A percentile compares a stretch with the other conserved stretches of the same genome.
phyloP scores from a whole-genome alignment of 768 basidiomycete genomes.

The Erythrobasidium yunnanense region DNA sequence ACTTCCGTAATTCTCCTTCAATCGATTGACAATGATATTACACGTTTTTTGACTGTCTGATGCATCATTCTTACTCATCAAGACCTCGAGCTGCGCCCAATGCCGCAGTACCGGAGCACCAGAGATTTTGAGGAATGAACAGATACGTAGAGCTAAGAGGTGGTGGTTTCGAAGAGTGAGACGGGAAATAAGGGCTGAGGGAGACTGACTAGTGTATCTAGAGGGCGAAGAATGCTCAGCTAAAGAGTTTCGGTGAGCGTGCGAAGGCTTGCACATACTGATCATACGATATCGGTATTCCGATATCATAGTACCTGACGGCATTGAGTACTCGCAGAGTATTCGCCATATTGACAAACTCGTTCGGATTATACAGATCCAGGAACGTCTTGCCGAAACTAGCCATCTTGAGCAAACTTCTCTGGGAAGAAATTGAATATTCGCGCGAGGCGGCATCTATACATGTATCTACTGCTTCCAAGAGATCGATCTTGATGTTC shows the following conservation, averaged over 20 bases:
- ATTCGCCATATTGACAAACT: constrained; percentile 86
- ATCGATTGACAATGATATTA: constrained; percentile 74
- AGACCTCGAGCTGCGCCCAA: constrained; percentile 90
- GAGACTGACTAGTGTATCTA: constrained; percentile 73
- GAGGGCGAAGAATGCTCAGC: constrained; percentile 8
- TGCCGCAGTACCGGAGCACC: constrained; percentile 81
- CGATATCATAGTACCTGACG: constrained; percentile 79
- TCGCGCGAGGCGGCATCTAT: constrained; percentile 88
- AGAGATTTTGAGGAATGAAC: constrained; percentile 67
- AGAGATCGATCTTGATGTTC: constrained; percentile 72
- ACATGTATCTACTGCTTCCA: constrained; percentile 75
- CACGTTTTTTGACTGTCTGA: constrained; percentile 69
- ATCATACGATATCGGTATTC: constrained; percentile 79
- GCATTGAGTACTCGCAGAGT: constrained; percentile 88
- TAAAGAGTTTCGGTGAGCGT: not conserved
- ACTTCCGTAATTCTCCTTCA: constrained; percentile 56
- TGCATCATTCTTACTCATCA: constrained; percentile 50
- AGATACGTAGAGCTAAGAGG: constrained; percentile 80
- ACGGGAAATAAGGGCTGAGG: constrained; percentile 66
- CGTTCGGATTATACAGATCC: constrained; percentile 80
- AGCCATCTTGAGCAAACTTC: constrained; percentile 76
- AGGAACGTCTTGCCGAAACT: constrained; percentile 90
- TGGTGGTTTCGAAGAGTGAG: constrained; percentile 80
- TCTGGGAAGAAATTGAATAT: constrained; percentile 83
- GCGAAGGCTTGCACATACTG: constrained; percentile 49